These are phyloP conservation scores for Aspergillus fijiensis DNA, from an alignment of 2,329 filamentous ascomycete species.

Conservation along the genomic window DNA sequence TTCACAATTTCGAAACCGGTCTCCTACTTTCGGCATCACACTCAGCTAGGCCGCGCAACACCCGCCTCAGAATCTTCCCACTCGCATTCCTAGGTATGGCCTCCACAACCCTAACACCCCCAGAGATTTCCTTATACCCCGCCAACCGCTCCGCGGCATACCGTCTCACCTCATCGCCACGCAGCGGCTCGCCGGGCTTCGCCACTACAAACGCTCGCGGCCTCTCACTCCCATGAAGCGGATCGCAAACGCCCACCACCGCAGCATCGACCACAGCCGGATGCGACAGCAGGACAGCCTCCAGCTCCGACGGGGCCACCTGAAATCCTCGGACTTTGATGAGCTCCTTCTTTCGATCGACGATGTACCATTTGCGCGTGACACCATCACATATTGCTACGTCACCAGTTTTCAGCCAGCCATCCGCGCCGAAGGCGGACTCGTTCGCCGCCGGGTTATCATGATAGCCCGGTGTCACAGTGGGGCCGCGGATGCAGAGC, in stretches of 20 bases:
- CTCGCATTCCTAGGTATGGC: not conserved
- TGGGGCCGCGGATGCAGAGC: too few relatives aligned
- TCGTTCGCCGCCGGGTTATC: too few relatives aligned
- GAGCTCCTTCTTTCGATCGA: conserved; percentile 44
- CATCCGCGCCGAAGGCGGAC: too few relatives aligned
- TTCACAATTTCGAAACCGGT: too few relatives aligned
- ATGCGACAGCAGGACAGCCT: conserved; percentile 46
- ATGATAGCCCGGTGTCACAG: too few relatives aligned
- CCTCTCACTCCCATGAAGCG: not conserved
- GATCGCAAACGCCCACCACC: conserved; percentile 50
- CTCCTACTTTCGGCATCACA: too few relatives aligned
- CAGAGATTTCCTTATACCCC: not conserved
- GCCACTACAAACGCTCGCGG: not conserved
- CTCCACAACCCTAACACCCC: not conserved
- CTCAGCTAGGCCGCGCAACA: not conserved
- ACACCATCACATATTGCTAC: too few relatives aligned
- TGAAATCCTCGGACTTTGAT: conserved; percentile 64
- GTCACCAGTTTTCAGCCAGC: too few relatives aligned
- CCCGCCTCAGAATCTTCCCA: not conserved
- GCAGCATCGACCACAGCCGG: conserved; percentile 52
- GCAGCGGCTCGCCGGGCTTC: not conserved
- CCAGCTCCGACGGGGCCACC: conserved; percentile 62
- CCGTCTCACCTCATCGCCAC: not conserved
- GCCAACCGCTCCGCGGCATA: not conserved
- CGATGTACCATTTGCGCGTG: too few relatives aligned